Conservation (phyloP, 2,329 filamentous ascomycete genomes). For the Penicillium griseofulvum region DNA sequence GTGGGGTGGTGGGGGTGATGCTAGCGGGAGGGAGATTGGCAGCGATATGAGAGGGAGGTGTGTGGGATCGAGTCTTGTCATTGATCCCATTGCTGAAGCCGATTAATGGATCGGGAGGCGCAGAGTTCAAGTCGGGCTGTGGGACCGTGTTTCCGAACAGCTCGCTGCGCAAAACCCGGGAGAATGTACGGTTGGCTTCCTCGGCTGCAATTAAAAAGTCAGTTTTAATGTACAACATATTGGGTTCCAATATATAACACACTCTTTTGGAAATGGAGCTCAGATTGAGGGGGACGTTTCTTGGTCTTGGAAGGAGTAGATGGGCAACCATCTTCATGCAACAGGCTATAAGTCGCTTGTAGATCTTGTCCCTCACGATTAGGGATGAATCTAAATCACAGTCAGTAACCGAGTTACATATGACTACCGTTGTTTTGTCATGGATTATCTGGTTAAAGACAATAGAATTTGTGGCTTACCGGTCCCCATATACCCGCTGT, state of each 20-base stretch:
- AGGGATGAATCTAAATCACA: slow-evolving; percentile 75
- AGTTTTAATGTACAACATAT: neutral
- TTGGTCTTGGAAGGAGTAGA: slow-evolving; percentile 83
- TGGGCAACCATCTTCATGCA: slow-evolving; percentile 90
- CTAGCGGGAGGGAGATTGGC: slow-evolving; percentile 66
- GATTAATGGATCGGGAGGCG: slow-evolving; percentile 57
- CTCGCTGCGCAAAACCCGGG: slow-evolving; percentile 80
- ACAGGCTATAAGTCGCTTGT: slow-evolving; percentile 84
- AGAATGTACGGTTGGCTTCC: slow-evolving; percentile 93
- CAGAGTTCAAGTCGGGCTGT: slow-evolving; percentile 66
- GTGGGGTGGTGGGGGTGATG: slow-evolving; percentile 88
- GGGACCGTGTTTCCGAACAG: slow-evolving; percentile 89
- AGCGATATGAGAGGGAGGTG: slow-evolving; percentile 69
- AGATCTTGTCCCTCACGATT: slow-evolving; percentile 90
- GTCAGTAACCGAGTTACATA: slow-evolving; percentile 4
- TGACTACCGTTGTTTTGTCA: neutral
- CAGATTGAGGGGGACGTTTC: slow-evolving; percentile 80
- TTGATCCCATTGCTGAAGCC: slow-evolving; percentile 51
- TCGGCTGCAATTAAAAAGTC: slow-evolving; percentile 58
- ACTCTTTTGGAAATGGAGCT: slow-evolving; percentile 94
- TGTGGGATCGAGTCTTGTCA: slow-evolving; percentile 72
- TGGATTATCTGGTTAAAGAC: neutral
- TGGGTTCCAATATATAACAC: slow-evolving; percentile 35
- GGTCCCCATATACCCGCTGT: slow-evolving; percentile 63
- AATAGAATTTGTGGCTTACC: slow-evolving; percentile 46